These are phyloP conservation scores for Coemansia sp. DNA, from an alignment of 192 early-diverging fungal species.

Conservation along the genomic window DNA sequence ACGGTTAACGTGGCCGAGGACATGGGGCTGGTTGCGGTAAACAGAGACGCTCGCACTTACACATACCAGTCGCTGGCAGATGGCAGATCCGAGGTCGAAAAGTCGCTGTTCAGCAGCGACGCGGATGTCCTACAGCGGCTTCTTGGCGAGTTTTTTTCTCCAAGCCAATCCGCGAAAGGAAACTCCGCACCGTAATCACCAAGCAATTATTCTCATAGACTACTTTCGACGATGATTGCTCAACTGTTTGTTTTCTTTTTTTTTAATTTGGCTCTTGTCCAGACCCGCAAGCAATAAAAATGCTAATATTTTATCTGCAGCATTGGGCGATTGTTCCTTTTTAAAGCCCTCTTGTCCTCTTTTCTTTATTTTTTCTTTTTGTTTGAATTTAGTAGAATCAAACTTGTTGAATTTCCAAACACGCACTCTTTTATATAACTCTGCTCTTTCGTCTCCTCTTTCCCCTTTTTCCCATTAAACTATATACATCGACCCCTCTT, in stretches of 20 bases:
- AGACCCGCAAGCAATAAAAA: background rate
- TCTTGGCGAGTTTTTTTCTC: background rate
- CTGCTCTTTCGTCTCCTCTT: background rate
- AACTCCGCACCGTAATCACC: background rate
- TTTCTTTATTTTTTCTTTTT: background rate
- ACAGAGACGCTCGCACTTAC: constrained; percentile 13
- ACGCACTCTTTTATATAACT: background rate
- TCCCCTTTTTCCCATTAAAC: background rate
- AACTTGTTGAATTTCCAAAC: background rate
- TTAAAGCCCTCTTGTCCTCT: background rate
- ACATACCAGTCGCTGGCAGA: background rate
- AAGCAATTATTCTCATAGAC: too few relatives aligned
- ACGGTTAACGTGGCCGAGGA: background rate
- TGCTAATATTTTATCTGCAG: background rate
- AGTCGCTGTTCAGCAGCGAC: constrained; percentile 26
- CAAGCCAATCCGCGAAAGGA: background rate
- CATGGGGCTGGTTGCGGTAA: constrained; percentile 21
- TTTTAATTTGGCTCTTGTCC: background rate
- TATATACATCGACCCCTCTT: too few relatives aligned
- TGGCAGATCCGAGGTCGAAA: background rate
- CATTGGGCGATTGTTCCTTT: background rate
- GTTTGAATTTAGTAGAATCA: background rate
- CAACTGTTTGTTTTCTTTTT: background rate
- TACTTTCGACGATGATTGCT: background rate
- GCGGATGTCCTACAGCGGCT: constrained; percentile 10